Evolutionary conservation across 2,329 filamentous ascomycete genomes (phyloP).

Genomic region (Pseudogymnoascus sp.): DNA sequence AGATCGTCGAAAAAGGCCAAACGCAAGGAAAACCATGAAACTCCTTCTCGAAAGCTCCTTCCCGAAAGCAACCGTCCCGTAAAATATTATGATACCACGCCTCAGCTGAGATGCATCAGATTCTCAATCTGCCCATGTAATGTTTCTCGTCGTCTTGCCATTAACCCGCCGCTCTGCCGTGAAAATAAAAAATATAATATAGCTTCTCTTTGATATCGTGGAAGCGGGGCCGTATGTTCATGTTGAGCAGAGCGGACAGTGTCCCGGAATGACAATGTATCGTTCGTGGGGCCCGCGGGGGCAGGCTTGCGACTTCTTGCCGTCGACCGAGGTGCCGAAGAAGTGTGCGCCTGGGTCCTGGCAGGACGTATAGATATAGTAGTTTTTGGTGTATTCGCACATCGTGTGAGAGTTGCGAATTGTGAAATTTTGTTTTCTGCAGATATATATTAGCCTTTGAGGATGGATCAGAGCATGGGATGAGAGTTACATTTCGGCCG

Average conservation of each 20-base stretch:
- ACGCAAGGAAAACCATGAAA: neutral
- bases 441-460: neutral
- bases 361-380: conserved; percentile 67
- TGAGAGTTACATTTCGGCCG: neutral
- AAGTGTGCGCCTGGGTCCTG: conserved; percentile 62
- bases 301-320: conserved; percentile 51
- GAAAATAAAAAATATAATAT: neutral
- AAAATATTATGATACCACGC: conserved; percentile 1
- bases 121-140: neutral
- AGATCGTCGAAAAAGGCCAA: neutral
- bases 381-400: conserved; percentile 63
- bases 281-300: conserved; percentile 60
- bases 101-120: neutral
- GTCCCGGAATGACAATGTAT: conserved; percentile 61
- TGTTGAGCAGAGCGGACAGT: conserved; percentile 43
- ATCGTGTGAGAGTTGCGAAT: conserved; percentile 27
- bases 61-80: neutral
- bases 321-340: conserved; percentile 61
- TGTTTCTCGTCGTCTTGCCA: neutral
- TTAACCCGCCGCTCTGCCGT: neutral
- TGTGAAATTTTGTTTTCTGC: conserved; percentile 4
- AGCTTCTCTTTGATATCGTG: neutral
- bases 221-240: neutral
- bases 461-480: neutral
- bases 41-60: neutral